Conservation (phyloP, 306 rosid species). For the Alnus rubra region DNA sequence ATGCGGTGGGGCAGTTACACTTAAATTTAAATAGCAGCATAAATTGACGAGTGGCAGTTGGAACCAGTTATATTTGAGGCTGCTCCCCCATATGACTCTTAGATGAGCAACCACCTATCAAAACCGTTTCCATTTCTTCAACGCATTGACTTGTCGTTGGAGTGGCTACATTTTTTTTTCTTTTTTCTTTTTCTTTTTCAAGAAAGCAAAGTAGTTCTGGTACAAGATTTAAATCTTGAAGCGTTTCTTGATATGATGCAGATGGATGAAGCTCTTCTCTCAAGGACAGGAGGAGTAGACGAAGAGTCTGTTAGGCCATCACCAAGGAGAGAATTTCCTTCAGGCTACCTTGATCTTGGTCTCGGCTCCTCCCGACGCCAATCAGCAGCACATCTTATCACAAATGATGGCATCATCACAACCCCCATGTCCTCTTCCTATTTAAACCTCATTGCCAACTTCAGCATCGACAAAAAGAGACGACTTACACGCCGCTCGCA, state of each 20-base stretch:
- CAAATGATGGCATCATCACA: slow-evolving; percentile 35
- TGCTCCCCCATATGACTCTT: not conserved
- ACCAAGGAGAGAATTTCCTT: slow-evolving; percentile 19
- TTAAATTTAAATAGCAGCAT: not conserved
- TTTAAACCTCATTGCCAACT: slow-evolving; percentile 46
- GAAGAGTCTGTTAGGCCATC: slow-evolving; percentile 33
- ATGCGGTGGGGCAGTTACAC: not conserved
- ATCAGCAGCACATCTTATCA: slow-evolving; percentile 31
- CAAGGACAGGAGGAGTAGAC: slow-evolving; percentile 22
- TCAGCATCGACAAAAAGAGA: slow-evolving; percentile 32
- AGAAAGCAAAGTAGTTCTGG: not conserved
- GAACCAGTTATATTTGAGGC: not conserved
- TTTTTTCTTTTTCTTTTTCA: not conserved
- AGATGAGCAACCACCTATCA: not conserved
- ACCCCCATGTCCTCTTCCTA: slow-evolving; percentile 38
- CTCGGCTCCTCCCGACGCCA: slow-evolving; percentile 12
- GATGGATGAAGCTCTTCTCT: slow-evolving; percentile 49
- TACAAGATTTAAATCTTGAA: not conserved
- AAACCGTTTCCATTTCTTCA: slow-evolving; percentile 17
- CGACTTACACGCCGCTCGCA: slow-evolving; percentile 45
- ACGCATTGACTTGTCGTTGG: slow-evolving; percentile 35
- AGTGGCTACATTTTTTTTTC: not conserved
- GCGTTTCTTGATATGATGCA: not conserved
- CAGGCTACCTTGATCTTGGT: slow-evolving; percentile 36
- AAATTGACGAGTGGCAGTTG: not conserved